Evolutionary conservation across 495 filamentous ascomycete species (phyloP).

Genomic region (Aspergillus sclerotioniger): DNA sequence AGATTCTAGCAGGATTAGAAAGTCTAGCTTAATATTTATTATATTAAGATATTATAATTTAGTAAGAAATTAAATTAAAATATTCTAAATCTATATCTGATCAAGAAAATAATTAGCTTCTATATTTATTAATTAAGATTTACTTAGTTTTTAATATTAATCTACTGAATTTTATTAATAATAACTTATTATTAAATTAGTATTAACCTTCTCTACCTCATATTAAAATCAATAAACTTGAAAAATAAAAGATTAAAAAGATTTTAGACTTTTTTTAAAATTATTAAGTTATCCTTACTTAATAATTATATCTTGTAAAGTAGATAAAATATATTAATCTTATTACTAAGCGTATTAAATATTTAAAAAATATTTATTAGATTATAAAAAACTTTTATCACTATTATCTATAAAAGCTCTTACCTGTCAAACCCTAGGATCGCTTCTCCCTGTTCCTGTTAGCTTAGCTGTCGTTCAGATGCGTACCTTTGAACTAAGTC

Average conservation of each 20-base stretch:
- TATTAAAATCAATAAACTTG: too few species aligned
- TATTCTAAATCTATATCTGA: background rate
- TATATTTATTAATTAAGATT: too few species aligned
- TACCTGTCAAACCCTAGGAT: too few species aligned
- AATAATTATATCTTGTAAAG: background rate
- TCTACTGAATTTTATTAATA: background rate
- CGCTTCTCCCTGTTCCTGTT: too few species aligned
- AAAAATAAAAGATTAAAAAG: background rate
- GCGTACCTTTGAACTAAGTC: too few species aligned
- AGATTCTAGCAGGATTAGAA: too few species aligned
- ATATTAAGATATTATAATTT: too few species aligned
- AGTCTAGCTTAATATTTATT: too few species aligned
- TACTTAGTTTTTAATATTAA: too few species aligned
- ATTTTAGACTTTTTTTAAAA: background rate
- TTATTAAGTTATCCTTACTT: background rate
- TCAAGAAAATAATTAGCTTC: background rate
- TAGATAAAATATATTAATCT: constrained; percentile 1
- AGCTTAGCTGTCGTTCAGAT: too few species aligned
- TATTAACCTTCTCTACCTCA: too few species aligned
- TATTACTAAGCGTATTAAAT: background rate
- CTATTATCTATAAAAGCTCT: background rate
- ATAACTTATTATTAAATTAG: constrained; percentile 1
- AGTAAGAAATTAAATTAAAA: too few species aligned
- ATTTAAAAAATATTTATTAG: background rate
- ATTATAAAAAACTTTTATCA: background rate